These are phyloP conservation scores for Geosmithia putterillii DNA, from an alignment of 2,329 filamentous ascomycete genomes.

Conservation along the genomic window DNA sequence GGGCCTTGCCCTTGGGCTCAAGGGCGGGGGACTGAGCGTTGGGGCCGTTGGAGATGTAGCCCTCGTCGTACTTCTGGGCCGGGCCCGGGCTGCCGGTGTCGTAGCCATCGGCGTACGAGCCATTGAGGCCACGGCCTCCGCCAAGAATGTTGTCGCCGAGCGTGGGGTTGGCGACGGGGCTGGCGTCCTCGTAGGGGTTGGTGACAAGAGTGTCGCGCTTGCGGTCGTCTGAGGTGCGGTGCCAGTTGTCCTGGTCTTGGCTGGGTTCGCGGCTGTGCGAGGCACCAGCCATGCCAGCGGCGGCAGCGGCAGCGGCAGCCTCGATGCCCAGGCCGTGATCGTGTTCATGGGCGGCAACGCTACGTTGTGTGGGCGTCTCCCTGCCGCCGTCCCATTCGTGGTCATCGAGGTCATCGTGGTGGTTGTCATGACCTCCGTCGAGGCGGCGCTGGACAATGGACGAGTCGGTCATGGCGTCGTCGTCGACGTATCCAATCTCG, in stretches of 20 bases:
- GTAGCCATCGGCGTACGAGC: conserved; percentile 28
- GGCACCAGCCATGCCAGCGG: conserved; percentile 31
- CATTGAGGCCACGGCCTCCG: conserved; percentile 19
- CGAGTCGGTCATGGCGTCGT: conserved; percentile 72
- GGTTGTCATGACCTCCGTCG: conserved; percentile 31
- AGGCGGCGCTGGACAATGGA: conserved; percentile 62
- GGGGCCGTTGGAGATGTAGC: conserved; percentile 71
- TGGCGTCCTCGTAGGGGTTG: conserved; percentile 54
- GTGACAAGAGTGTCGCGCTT: conserved; percentile 56
- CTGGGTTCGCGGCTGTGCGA: conserved; percentile 39
- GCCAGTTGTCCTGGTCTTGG: conserved; percentile 53
- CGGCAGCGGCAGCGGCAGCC: conserved; percentile 40
- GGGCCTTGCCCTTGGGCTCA: conserved; percentile 42
- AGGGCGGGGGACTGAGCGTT: conserved; percentile 38
- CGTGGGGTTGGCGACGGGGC: conserved; percentile 45
- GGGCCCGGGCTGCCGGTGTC: conserved; percentile 39
- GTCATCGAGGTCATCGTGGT: conserved; percentile 20
- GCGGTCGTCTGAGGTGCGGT: conserved; percentile 46
- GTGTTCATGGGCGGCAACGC: conserved; percentile 10
- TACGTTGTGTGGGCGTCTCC: conserved; percentile 18
- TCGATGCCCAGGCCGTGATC: conserved; percentile 27
- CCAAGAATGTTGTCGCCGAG: conserved; percentile 36
- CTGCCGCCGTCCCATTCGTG: conserved; percentile 11
- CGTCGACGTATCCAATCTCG: conserved; percentile 56
- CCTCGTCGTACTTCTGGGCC: conserved; percentile 60